Evolutionary conservation across 805 yeast genomes (phyloP).

Genomic region (Candida silvicultrix): DNA sequence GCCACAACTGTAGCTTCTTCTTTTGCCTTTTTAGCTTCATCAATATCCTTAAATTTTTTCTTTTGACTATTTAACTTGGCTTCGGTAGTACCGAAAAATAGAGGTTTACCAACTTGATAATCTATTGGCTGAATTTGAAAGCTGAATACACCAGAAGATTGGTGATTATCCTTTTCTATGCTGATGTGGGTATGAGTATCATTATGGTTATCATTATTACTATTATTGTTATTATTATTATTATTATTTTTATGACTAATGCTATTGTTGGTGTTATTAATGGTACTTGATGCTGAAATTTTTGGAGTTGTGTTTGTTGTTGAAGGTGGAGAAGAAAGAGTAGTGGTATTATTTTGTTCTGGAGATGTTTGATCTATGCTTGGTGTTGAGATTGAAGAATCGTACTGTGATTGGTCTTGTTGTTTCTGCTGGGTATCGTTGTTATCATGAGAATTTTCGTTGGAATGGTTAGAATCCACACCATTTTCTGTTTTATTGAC

Average conservation of each 20-base stretch:
- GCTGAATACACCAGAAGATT: slow-evolving; percentile 1
- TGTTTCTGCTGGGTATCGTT: background rate
- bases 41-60: slow-evolving; percentile 3
- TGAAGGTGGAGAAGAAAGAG: background rate
- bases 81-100: slow-evolving; percentile 8
- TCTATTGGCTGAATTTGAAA: background rate
- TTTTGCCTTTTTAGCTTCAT: slow-evolving; percentile 1
- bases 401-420: background rate
- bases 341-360: background rate
- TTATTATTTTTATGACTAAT: background rate
- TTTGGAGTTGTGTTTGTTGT: background rate
- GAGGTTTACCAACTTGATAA: slow-evolving; percentile 1
- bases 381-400: background rate
- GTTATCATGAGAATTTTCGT: background rate
- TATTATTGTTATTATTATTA: background rate
- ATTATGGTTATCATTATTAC: background rate
- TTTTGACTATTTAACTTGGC: slow-evolving; percentile 6
- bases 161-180: background rate
- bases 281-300: background rate
- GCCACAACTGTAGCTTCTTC: background rate
- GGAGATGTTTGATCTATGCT: background rate
- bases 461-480: too few relatives aligned
- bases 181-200: background rate
- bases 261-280: background rate
- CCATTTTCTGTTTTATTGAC: background rate